Evolutionary conservation across 495 filamentous ascomycete genomes (phyloP).

Genomic region (Penicillium silybi): DNA sequence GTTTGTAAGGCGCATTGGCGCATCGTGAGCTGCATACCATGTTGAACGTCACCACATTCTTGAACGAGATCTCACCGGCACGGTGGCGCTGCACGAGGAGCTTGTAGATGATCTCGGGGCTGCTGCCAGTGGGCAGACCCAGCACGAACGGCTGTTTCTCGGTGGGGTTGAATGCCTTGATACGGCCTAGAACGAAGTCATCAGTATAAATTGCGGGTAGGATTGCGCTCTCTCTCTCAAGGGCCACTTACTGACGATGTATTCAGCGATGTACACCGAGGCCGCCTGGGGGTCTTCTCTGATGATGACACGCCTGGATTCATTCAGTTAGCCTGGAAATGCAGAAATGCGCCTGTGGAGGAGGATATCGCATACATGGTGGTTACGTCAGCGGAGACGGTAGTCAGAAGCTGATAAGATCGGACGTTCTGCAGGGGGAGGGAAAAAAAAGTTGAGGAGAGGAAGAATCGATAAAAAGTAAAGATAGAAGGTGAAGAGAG

Average conservation of each 20-base stretch:
- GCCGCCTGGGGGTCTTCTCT: constrained; percentile 61
- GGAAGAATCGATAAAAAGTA: not conserved
- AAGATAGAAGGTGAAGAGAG: not conserved
- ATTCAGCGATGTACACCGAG: constrained; percentile 74
- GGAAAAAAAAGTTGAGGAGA: not conserved
- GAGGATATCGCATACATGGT: constrained; percentile 25
- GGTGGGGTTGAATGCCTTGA: constrained; percentile 69
- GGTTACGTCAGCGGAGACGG: constrained; percentile 22
- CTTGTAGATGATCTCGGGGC: constrained; percentile 74
- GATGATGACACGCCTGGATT: constrained; percentile 77
- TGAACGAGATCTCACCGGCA: constrained; percentile 75
- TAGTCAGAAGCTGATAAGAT: not conserved
- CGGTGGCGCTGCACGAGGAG: constrained; percentile 71
- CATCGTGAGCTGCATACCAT: constrained; percentile 56
- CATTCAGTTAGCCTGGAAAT: constrained; percentile 14
- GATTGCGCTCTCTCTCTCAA: not conserved
- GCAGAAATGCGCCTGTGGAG: not conserved
- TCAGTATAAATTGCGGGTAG: not conserved
- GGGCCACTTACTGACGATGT: constrained; percentile 64
- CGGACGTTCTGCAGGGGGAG: not conserved
- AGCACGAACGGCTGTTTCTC: constrained; percentile 72
- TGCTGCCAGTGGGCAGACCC: constrained; percentile 78
- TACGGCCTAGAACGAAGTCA: constrained; percentile 42
- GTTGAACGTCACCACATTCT: constrained; percentile 86
- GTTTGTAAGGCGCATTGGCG: not conserved